Evolutionary conservation across 176 grass and related monocot species (phyloP), one percentile per base, ranked within the genome.

Genomic region (Tillandsia leiboldiana): DNA sequence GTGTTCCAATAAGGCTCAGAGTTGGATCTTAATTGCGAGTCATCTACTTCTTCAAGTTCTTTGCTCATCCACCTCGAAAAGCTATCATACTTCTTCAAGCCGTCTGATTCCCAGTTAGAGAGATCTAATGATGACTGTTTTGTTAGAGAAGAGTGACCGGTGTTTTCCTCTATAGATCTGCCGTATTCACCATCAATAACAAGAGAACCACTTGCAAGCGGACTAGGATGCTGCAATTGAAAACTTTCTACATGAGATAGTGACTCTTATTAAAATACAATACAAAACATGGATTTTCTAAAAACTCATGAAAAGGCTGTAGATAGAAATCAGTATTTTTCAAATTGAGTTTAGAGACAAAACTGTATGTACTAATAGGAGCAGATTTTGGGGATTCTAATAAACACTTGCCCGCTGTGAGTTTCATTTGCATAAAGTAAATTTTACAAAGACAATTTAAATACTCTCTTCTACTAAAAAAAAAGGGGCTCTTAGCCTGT

Each of bases 61-160:
- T 67, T 83, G 77, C 73, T 92, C 93, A 97, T 92, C 93, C 93
- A 97, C 65, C 82, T 91, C 12, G 86, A 92, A 77, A 97, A 97
- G 84, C 93, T 97, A 61, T 97, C 93, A 1, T 92, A 91, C 76
- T 97, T 97, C 56, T 97, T 97, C 70, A 97, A 83, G 76, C 86
- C 86, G 83, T 88, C 89, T 15, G 83, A 70, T 73, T 89, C 79
- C 11, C 74, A 67, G 76, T 86, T 85, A 29, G 88, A 85, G 59
- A 85, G 57, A 77, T 91, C 86, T 42, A 85, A 77, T 63, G 83
- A 92, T 78, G 81, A 72, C 67, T 87, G 83, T 61, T 90, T 92
- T 50, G 82, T 66, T 83, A 85, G 81, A 62, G 88, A 62, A 81
- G 65, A 13, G 8, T 64, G 56, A 61, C 69, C 64, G 50, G 70